Evolutionary conservation across 2,329 filamentous ascomycete species (phyloP).

Genomic region (Colletotrichum camelliae): DNA sequence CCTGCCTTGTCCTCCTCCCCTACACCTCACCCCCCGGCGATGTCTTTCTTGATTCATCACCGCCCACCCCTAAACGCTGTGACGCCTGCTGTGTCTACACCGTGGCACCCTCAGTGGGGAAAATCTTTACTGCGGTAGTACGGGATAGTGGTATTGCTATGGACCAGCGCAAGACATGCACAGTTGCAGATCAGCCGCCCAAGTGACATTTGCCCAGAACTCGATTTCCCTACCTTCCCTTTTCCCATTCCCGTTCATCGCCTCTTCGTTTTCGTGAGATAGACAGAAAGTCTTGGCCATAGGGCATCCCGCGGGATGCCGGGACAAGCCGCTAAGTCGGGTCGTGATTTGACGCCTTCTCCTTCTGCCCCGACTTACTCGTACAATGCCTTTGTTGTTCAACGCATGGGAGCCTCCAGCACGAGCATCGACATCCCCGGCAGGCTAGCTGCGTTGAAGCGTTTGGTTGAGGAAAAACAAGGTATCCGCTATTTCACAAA

Average conservation of each 20-base stretch:
- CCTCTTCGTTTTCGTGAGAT: background rate
- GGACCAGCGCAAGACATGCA: background rate
- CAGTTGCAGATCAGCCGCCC: slow-evolving; percentile 7
- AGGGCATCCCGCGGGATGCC: background rate
- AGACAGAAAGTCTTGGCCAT: background rate
- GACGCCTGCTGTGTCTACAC: background rate
- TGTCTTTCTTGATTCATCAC: background rate
- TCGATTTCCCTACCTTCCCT: background rate
- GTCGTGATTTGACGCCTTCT: background rate
- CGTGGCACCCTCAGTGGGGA: background rate
- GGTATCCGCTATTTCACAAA: background rate
- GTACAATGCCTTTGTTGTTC: background rate
- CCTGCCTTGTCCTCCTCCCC: background rate
- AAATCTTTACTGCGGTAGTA: no score
- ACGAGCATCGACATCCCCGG: background rate
- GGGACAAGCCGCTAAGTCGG: background rate
- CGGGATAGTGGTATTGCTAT: background rate
- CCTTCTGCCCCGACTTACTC: background rate
- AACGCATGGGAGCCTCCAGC: background rate
- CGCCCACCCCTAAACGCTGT: background rate
- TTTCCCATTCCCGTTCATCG: no score
- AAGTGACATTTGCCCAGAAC: background rate
- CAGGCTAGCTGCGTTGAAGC: background rate
- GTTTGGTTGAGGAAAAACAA: background rate
- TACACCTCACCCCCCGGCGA: background rate